phyloP scores from a whole-genome alignment of 192 early-diverging fungal species.

The Irineochytrium annulatum region DNA sequence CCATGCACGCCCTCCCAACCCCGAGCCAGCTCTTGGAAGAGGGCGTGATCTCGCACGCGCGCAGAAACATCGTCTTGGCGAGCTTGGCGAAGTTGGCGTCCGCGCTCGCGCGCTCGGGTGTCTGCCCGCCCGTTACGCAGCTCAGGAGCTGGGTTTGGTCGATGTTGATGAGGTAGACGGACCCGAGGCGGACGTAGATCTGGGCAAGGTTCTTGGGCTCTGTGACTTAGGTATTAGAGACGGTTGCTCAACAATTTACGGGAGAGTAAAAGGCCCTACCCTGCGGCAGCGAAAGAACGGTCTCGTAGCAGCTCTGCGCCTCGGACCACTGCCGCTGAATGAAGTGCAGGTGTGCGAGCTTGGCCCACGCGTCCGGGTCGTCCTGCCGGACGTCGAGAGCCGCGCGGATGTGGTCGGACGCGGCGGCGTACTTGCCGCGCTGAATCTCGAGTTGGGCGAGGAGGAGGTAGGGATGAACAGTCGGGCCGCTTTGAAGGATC shows the following conservation, averaged over 20 bases:
- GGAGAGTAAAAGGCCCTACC: conserved; percentile 15
- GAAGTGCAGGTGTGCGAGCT: conserved; percentile 49
- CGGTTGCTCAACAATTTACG: background rate
- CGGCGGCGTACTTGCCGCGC: conserved; percentile 32
- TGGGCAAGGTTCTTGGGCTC: conserved; percentile 40
- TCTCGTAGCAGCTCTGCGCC: conserved; percentile 50
- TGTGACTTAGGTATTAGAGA: conserved; percentile 5
- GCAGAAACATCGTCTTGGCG: conserved; percentile 52
- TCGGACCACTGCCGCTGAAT: conserved; percentile 40
- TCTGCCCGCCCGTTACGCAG: background rate
- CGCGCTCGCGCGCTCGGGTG: conserved; percentile 1
- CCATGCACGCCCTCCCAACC: conserved; percentile 48
- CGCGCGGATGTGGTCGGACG: conserved; percentile 35
- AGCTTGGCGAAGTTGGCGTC: conserved; percentile 33
- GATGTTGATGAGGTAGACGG: conserved; percentile 38
- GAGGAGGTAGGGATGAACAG: conserved; percentile 44
- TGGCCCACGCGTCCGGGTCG: conserved; percentile 51
- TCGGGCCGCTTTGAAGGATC: conserved; percentile 32
- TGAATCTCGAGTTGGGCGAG: conserved; percentile 48
- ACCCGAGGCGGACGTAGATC: conserved; percentile 49
- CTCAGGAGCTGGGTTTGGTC: background rate
- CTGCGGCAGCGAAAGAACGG: conserved; percentile 43
- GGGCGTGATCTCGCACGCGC: conserved; percentile 38
- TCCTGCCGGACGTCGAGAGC: conserved; percentile 52
- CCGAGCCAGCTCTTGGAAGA: conserved; percentile 48